A percentile compares a stretch with the other conserved stretches of the same genome.
These are phyloP conservation scores for Trichoderma sp. DNA, from an alignment of 2,329 filamentous ascomycete genomes.

Conservation along the genomic window DNA sequence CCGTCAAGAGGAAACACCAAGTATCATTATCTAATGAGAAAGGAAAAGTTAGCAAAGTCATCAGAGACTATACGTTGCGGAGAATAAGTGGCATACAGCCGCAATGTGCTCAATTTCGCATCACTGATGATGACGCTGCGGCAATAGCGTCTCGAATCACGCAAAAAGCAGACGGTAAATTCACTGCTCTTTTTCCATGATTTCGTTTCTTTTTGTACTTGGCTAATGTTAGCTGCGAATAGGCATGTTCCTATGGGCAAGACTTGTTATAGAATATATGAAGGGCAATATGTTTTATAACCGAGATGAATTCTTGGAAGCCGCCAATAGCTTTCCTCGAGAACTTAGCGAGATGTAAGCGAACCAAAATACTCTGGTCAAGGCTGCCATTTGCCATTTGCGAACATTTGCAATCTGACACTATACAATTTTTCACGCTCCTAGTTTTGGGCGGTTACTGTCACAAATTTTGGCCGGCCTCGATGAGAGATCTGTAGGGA, in stretches of 20 bases:
- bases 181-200: too few relatives aligned
- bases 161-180: conserved; percentile 37
- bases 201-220: too few relatives aligned
- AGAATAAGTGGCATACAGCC: not conserved
- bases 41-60: not conserved
- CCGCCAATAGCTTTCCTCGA: conserved; percentile 35
- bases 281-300: conserved; percentile 38
- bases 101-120: not conserved
- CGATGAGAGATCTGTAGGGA: conserved; percentile 36
- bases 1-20: conserved; percentile 4
- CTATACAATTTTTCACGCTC: not conserved
- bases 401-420: not conserved
- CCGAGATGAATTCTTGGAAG: conserved; percentile 30
- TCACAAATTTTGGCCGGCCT: conserved; percentile 34
- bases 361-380: not conserved
- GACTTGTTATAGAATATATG: conserved; percentile 43
- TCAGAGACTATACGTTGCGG: conserved; percentile 2
- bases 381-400: not conserved
- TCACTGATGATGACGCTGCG: conserved; percentile 32
- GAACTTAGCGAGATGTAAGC: conserved; percentile 30
- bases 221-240: not conserved
- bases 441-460: conserved; percentile 40
- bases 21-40: conserved; percentile 1
- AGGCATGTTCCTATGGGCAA: conserved; percentile 47
- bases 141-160: conserved; percentile 29